Evolutionary conservation across 371 early-diverging fungal genomes (phyloP), one percentile per base, ranked within the genome.

Genomic region (Blakeslea trispora): DNA sequence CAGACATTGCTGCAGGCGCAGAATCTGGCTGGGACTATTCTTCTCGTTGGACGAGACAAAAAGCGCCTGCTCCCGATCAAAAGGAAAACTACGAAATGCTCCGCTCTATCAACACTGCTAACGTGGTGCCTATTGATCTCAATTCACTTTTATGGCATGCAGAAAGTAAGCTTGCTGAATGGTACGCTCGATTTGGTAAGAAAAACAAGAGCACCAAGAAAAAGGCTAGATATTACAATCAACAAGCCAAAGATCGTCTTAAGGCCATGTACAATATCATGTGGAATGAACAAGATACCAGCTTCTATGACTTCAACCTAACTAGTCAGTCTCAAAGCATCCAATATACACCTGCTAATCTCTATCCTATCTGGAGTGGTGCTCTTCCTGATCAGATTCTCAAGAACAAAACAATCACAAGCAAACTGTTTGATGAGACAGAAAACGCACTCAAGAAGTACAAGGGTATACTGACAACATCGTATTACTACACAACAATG

Each of bases 1-100:
- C 81, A 1, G 85, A 93, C 39, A 61, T 94, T 45, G 91, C 91
- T 15, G 76, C 93, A 0, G 92, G 84, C 19, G 92, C 97, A 3
- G 96, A 97, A 69, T 82, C 89, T 15, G 97, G 97, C 9, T 92
- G 92, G 92, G 95, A 95, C 71, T 95, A 87, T 61, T 83, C 88
- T 17, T 77, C 85, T 2, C 79, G 95, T 28, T 93, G 91, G 91
- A 69, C 87, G 5, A 64, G 57, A 9, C 41, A 65, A 35, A 67
- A 78, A 10, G 28, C 24, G 8, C 71, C 70, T 1, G 45, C 50
- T n/a, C 45, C 53, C n/a, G 48, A 59, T 21, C 59, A 69, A 44
- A 53, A 45, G 4, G 59, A 65, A 28, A 62, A 47, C 15, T 68
- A 64, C 39, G 69, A 65, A 31, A 68, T 81, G 45, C 62, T 88